Evolutionary conservation across 2,329 filamentous ascomycete genomes (phyloP).

Genomic region (Cytospora chrysosperma): DNA sequence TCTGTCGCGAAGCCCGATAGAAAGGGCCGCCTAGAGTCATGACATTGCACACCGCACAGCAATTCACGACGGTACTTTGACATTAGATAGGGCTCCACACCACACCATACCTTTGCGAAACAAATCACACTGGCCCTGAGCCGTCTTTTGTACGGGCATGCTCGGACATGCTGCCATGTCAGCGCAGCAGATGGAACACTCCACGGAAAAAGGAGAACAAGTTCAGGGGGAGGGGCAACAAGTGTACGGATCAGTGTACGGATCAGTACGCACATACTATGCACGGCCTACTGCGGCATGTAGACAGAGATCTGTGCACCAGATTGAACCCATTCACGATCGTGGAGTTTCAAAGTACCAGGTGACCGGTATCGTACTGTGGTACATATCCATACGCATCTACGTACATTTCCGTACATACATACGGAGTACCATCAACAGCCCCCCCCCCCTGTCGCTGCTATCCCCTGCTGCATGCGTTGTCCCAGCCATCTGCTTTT

Average conservation of each 20-base stretch:
- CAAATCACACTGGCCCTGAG: conserved; percentile 11
- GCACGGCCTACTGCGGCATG: too few relatives aligned
- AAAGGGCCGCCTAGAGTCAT: not conserved
- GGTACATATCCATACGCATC: too few relatives aligned
- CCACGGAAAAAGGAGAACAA: conserved; percentile 12
- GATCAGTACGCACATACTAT: too few relatives aligned
- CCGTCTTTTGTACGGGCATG: conserved; percentile 15
- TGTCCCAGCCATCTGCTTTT: not conserved
- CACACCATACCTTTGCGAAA: conserved; percentile 5
- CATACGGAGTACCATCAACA: not conserved
- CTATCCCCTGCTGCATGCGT: not conserved
- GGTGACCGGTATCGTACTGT: too few relatives aligned
- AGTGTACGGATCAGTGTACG: too few relatives aligned
- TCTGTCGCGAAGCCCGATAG: not conserved
- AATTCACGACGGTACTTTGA: conserved; percentile 13
- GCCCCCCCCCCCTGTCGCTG: not conserved
- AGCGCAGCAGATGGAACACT: conserved; percentile 6
- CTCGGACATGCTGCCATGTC: not conserved
- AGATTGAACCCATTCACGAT: not conserved
- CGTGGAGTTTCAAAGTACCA: not conserved
- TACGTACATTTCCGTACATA: too few relatives aligned
- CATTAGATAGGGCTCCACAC: conserved; percentile 3
- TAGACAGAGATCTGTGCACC: not conserved
- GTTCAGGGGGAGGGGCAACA: conserved; percentile 9
- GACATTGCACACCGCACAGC: conserved; percentile 3